Percentiles rank a stretch among this genome's conserved stretches.
phyloP scores from a whole-genome alignment of 148 eudicot genomes.

The Nepenthes mirabilis region DNA sequence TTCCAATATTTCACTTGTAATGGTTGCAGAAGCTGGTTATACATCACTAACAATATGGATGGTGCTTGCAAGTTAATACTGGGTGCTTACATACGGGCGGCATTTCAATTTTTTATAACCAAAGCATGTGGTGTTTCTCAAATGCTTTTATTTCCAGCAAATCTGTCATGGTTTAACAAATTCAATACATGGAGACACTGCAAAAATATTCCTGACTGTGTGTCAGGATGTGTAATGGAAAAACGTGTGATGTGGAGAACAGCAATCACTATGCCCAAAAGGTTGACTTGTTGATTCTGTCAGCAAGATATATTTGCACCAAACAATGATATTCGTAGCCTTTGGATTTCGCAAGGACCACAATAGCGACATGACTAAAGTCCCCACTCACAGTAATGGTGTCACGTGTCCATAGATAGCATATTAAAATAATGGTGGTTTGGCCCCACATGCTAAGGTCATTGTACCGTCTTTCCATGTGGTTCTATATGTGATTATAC shows the following conservation, averaged over 20 bases:
- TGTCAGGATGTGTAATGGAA: conserved; percentile 13
- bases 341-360: conserved; percentile 7
- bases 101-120: no score
- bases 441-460: no score
- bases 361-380: background rate
- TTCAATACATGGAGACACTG: background rate
- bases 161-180: background rate
- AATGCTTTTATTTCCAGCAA: no score
- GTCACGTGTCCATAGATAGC: background rate
- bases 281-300: conserved; percentile 30
- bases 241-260: conserved; percentile 18
- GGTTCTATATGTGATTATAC: conserved; percentile 8
- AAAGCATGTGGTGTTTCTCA: no score
- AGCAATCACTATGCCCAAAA: conserved; percentile 29
- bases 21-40: no score
- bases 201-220: conserved; percentile 11
- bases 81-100: no score
- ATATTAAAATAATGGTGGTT: background rate
- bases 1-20: no score
- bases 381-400: background rate
- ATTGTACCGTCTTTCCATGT: background rate
- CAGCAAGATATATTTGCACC: background rate
- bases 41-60: no score
- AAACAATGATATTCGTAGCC: background rate
- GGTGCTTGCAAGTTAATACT: no score